Base-by-base conservation (phyloP, 208 protist genomes). In the Trypanosoma melophagium region DNA sequence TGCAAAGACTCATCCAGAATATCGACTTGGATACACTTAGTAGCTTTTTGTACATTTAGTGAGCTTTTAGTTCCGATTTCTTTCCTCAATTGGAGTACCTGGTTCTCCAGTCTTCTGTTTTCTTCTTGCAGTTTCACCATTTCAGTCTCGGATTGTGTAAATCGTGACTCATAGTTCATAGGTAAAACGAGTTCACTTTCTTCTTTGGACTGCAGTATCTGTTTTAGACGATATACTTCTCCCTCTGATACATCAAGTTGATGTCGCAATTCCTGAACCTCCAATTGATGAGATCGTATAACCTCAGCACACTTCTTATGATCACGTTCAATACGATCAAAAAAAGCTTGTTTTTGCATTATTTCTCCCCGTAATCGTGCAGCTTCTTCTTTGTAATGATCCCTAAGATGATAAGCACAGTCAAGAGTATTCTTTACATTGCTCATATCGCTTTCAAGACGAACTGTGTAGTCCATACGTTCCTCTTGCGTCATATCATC, bases 341-440 rank as follows among this genome's bases (percentile, higher is more conserved):
- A 21, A 60, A 79, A 59, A 42, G 80, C 7, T 31, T 81, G 67
- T 54, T 68, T 78, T 40, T 74, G 58, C 44, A 87, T 78, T 25
- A 90, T 54, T 62, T 89, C 66, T 10, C 63, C 58, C 42, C 86
- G 79, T 60, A 90, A 76, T n/a, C 78, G 71, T 1, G 76, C 81
- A 0, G 87, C 79, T 66, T 89, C 81, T 40, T 78, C 65, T 42
- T 79, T 74, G 74, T 90, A 90, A 41, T 80, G 62, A 51, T 93
- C 81, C 7, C 87, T 72, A 51, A 76, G 63, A 13, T 76, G 63
- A 62, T 89, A 84, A 10, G 84, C 87, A 45, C 71, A 61, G 22
- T 61, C 44, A 12, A 93, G 61, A 53, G 83, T 56, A 42, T 52
- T 54, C 28, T 76, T 63, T 13, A 69, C 58, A 28, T 73, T 49